Percentiles rank a stretch among this genome's conserved stretches.
phyloP scores from a whole-genome alignment of 805 yeast species.

The Wickerhamomyces bovis region DNA sequence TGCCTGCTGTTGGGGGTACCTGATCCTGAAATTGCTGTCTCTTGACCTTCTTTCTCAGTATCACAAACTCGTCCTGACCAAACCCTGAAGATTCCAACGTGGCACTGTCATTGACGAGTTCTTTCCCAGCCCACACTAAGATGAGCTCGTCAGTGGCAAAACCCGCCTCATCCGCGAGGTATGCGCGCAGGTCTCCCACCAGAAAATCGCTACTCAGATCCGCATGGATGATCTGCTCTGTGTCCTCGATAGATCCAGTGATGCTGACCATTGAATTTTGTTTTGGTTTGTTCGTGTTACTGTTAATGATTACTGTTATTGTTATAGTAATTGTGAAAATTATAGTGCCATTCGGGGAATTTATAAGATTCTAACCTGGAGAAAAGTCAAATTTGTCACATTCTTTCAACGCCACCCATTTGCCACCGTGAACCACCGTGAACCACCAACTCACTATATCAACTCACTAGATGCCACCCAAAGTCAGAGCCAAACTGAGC shows the following conservation, averaged over 20 bases:
- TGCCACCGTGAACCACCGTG: too few relatives aligned
- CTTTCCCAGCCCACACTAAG: background rate
- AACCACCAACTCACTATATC: too few relatives aligned
- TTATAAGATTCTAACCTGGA: too few relatives aligned
- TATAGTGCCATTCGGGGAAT: too few relatives aligned
- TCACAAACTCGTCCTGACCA: slow-evolving; percentile 47
- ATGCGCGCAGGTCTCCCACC: slow-evolving; percentile 64
- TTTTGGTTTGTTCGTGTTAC: background rate
- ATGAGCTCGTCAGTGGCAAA: background rate
- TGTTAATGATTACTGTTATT: background rate
- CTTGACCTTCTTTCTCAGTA: slow-evolving; percentile 22
- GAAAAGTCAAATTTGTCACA: background rate
- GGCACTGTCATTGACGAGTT: background rate
- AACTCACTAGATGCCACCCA: background rate
- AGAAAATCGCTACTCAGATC: slow-evolving; percentile 65
- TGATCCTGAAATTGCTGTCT: slow-evolving; percentile 12
- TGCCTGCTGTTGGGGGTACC: slow-evolving; percentile 8
- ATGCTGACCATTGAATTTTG: slow-evolving; percentile 3
- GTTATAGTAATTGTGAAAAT: too few relatives aligned
- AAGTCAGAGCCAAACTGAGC: background rate
- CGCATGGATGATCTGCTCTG: slow-evolving; percentile 26
- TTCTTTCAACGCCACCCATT: too few relatives aligned
- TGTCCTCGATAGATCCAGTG: slow-evolving; percentile 14
- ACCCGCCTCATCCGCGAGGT: slow-evolving; percentile 27
- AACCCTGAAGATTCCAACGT: slow-evolving; percentile 44